These are phyloP conservation scores for Colletotrichum theobromicola DNA, from an alignment of 2,329 filamentous ascomycete genomes.

Conservation along the genomic window DNA sequence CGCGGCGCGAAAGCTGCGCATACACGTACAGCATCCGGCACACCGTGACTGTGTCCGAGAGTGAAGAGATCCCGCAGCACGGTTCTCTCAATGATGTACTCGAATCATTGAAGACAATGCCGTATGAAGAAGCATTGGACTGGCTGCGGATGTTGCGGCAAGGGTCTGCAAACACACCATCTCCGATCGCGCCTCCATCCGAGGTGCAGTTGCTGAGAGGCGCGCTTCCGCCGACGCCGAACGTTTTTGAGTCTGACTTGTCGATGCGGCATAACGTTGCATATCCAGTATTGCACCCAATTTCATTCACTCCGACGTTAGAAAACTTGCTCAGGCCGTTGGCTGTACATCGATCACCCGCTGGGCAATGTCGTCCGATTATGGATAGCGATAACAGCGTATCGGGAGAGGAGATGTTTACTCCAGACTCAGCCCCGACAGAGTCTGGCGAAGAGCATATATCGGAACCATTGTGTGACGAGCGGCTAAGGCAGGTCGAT, in stretches of 20 bases:
- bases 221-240: background rate
- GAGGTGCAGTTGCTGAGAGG: background rate
- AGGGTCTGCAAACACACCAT: background rate
- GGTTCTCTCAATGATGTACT: background rate
- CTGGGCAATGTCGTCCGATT: background rate
- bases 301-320: background rate
- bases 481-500: background rate
- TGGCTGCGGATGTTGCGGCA: background rate
- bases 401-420: background rate
- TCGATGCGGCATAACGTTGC: background rate
- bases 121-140: background rate
- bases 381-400: background rate
- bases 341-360: background rate
- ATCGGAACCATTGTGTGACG: background rate
- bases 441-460: background rate
- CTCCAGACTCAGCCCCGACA: background rate
- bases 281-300: background rate
- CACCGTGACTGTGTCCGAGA: background rate
- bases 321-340: background rate
- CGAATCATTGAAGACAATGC: background rate
- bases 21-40: conserved; percentile 10
- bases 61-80: background rate
- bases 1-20: background rate
- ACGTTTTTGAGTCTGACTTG: background rate
- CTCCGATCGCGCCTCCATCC: background rate